Evolutionary conservation across 441 rosid genomes (phyloP).

Genomic region (Erysimum cheiri): DNA sequence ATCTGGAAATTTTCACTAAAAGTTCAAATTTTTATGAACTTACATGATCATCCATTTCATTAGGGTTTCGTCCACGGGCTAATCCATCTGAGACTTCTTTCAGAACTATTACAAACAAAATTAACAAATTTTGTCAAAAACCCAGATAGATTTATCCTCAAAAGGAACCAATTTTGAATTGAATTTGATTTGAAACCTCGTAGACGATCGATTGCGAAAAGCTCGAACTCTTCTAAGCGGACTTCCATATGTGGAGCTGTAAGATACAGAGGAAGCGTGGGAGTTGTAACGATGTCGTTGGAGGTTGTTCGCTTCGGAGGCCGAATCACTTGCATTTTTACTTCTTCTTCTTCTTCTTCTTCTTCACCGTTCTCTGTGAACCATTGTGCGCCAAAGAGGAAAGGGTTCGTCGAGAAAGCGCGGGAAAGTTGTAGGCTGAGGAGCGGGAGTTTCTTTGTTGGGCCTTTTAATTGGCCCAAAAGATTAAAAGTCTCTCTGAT

Average conservation of each 20-base stretch:
- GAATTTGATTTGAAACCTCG: slow-evolving; percentile 52
- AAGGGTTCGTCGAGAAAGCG: slow-evolving; percentile 39
- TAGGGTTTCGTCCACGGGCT: slow-evolving; percentile 78
- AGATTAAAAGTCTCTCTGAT: no score
- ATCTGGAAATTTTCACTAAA: neutral
- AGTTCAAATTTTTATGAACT: slow-evolving; percentile 8
- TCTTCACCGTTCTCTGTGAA: slow-evolving; percentile 6
- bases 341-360: neutral
- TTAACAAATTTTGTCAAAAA: neutral
- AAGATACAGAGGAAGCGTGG: slow-evolving; percentile 75
- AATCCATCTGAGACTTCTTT: slow-evolving; percentile 84
- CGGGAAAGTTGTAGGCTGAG: slow-evolving; percentile 30
- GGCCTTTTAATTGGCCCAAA: slow-evolving; percentile 24
- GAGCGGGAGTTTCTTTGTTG: slow-evolving; percentile 25
- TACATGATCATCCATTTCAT: slow-evolving; percentile 76
- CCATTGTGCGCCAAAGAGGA: slow-evolving; percentile 22
- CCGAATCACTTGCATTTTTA: slow-evolving; percentile 59
- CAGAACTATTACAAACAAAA: slow-evolving; percentile 60
- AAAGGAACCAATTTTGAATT: neutral
- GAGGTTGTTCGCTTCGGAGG: slow-evolving; percentile 43
- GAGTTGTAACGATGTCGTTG: slow-evolving; percentile 43
- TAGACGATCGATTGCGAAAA: slow-evolving; percentile 91
- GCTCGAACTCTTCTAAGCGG: slow-evolving; percentile 94
- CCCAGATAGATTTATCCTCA: neutral
- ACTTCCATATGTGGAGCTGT: slow-evolving; percentile 86